phyloP scores from a whole-genome alignment of 2,329 filamentous ascomycete genomes.

The Stachybotrys elegans region DNA sequence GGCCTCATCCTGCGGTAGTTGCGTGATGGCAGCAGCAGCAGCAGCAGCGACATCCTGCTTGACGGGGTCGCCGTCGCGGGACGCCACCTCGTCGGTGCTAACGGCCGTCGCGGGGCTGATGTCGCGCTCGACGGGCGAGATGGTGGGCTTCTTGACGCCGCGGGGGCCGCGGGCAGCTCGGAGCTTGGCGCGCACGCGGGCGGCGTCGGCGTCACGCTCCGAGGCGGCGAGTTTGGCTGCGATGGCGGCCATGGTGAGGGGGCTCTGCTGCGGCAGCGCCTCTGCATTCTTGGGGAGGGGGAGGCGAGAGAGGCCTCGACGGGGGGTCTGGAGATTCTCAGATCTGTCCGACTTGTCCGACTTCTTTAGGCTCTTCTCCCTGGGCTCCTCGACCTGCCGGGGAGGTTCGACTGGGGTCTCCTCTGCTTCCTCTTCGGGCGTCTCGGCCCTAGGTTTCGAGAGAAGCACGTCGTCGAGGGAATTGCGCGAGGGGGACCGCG shows the following conservation, averaged over 20 bases:
- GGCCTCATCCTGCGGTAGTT: too few species aligned
- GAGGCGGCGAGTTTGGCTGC: slow-evolving; percentile 60
- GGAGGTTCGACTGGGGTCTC: neutral
- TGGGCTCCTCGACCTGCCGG: neutral
- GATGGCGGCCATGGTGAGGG: slow-evolving; percentile 56
- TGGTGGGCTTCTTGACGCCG: slow-evolving; percentile 24
- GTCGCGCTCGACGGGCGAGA: slow-evolving; percentile 15
- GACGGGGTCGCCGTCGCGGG: slow-evolving; percentile 25
- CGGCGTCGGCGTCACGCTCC: slow-evolving; percentile 59
- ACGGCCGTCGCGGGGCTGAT: slow-evolving; percentile 6
- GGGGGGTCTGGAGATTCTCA: slow-evolving; percentile 13
- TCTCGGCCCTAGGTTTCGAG: slow-evolving; percentile 14
- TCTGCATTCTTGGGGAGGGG: slow-evolving; percentile 30
- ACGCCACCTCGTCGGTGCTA: slow-evolving; percentile 25
- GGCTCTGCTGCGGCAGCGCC: slow-evolving; percentile 45
- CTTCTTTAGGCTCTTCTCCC: neutral
- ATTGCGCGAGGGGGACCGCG: slow-evolving; percentile 21
- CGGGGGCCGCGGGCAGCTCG: slow-evolving; percentile 43
- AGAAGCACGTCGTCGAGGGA: slow-evolving; percentile 30
- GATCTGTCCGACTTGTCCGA: neutral
- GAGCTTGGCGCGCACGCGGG: slow-evolving; percentile 57
- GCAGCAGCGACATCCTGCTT: slow-evolving; percentile 6
- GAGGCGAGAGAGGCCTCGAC: slow-evolving; percentile 14
- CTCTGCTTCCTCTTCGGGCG: slow-evolving; percentile 8
- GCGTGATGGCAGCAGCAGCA: slow-evolving; percentile 4